Evolutionary conservation across 306 rosid species (phyloP), one percentile per base, ranked within the genome.

Genomic region (Casuarina equisetifolia): DNA sequence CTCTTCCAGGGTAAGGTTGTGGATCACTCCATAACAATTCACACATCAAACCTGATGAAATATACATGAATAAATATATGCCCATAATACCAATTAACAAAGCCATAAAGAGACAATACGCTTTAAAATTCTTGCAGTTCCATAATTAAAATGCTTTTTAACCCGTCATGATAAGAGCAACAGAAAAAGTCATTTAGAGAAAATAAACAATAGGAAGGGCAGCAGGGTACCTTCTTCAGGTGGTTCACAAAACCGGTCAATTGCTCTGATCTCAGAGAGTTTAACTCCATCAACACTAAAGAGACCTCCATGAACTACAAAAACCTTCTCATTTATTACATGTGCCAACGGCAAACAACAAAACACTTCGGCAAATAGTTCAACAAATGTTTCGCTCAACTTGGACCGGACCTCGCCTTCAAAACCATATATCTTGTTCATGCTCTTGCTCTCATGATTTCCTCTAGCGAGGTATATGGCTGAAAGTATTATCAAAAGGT

Each of bases 21-120:
- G 99, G 99, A 83, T 96, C 99, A 79, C 99, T 96, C 99, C 99
- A 96, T 38, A 96, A 89, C 82, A 96, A 80, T 84, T 96, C 99
- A 72, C 99, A 96, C 99, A 96, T 96, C 84, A 96, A 84, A 63
- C 99, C 99, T 96, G 85, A 74, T 48, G 70, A 81, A 32, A 79
- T 42, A 69, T 75, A 72, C 50, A 63, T 42, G 70, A 45, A 70
- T 13, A 72, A 69, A 74, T 61, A 72, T 73, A 74, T 66, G 83
- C 36, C 69, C 45, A 76, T 15, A 6, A 66, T 68, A 53, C 57
- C 15, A 35, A 51, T 57, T 43, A 63, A 73, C 10, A 44, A 54
- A 63, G 17, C 57, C 59, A 70, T 35, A 69, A 67, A 51, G 40
- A 54, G 52, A 67, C 61, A 39, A 55, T 25, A 25, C 1, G 32